Conservation (phyloP, 2,329 filamentous ascomycete species). For the Trichophyton equinum region DNA sequence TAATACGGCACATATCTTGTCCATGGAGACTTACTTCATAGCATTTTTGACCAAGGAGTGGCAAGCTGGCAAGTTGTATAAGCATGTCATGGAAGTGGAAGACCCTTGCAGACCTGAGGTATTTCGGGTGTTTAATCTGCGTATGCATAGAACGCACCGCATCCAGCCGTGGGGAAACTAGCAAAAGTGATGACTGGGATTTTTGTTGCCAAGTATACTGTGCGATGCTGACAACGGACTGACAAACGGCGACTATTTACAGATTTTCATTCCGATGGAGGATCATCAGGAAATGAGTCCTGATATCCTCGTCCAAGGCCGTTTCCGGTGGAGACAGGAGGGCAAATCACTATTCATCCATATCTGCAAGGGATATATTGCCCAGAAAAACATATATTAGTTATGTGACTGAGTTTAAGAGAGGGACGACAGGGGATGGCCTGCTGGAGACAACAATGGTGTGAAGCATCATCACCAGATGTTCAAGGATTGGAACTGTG, state of each 20-base stretch:
- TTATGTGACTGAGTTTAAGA: neutral
- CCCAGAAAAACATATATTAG: neutral
- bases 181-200: too few relatives aligned
- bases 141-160: too few relatives aligned
- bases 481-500: neutral
- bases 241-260: neutral
- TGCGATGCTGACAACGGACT: neutral
- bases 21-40: too few relatives aligned
- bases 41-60: too few relatives aligned
- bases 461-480: neutral
- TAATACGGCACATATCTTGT: too few relatives aligned
- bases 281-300: neutral
- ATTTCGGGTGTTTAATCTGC: too few relatives aligned
- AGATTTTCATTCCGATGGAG: neutral
- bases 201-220: neutral
- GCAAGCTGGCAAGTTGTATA: too few relatives aligned
- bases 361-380: neutral
- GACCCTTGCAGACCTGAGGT: too few relatives aligned
- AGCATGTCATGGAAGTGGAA: too few relatives aligned
- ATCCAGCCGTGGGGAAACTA: too few relatives aligned
- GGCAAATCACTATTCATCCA: neutral
- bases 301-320: neutral
- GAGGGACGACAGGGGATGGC: neutral
- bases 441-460: neutral
- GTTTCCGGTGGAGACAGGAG: neutral